A percentile compares a stretch with the other conserved stretches of the same genome.
Evolutionary conservation across 805 yeast genomes (phyloP).

Genomic region (Metschnikowia henanensis): DNA sequence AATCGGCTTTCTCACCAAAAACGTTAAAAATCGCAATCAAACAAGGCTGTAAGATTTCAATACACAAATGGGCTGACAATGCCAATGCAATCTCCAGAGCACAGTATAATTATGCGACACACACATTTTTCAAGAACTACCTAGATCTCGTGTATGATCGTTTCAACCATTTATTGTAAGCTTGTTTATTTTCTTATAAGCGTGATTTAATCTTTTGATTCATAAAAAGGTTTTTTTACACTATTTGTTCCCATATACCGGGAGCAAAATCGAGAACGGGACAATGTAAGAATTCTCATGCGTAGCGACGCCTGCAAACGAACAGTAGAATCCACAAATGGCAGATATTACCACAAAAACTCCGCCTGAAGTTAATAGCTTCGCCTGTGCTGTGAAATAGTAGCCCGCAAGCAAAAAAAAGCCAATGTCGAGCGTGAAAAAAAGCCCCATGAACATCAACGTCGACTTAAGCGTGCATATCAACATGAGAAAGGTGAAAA

Average conservation of each 20-base stretch:
- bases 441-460: slow-evolving; percentile 49
- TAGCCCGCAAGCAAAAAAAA: slow-evolving; percentile 54
- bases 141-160: too few relatives aligned
- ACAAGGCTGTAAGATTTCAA: too few relatives aligned
- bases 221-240: too few relatives aligned
- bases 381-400: slow-evolving; percentile 38
- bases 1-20: too few relatives aligned
- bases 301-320: slow-evolving; percentile 21
- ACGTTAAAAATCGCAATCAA: too few relatives aligned
- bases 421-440: slow-evolving; percentile 53
- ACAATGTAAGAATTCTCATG: slow-evolving; percentile 16
- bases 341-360: slow-evolving; percentile 17
- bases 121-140: too few relatives aligned
- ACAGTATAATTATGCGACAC: too few relatives aligned
- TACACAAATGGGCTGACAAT: too few relatives aligned
- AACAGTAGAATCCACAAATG: slow-evolving; percentile 20
- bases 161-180: too few relatives aligned
- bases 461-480: slow-evolving; percentile 56
- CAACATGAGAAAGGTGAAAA: slow-evolving; percentile 59
- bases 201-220: too few relatives aligned
- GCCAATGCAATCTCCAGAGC: too few relatives aligned
- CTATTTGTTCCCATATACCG: slow-evolving; percentile 14
- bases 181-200: too few relatives aligned
- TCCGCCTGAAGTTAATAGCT: slow-evolving; percentile 17
- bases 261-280: slow-evolving; percentile 15